Conservation (phyloP, 2,329 filamentous ascomycete species). For the Pyricularia grisea region DNA sequence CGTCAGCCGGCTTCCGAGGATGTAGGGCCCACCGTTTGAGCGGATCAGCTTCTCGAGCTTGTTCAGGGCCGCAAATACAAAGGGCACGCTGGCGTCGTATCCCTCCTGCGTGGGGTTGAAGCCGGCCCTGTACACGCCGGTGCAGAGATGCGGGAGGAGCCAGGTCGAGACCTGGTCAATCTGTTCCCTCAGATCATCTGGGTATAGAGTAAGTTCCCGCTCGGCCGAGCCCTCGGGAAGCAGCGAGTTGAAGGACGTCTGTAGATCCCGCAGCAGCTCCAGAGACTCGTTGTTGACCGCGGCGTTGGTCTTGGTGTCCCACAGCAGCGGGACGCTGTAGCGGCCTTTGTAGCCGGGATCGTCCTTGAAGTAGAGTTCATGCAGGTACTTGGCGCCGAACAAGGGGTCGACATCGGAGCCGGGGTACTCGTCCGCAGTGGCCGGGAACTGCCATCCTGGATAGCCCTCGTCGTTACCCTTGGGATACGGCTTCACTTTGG, state of each 20-base stretch:
- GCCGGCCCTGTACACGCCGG: conserved; percentile 52
- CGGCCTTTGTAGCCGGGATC: conserved; percentile 50
- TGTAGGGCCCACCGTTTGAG: conserved; percentile 34
- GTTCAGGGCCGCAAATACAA: conserved; percentile 51
- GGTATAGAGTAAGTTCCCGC: conserved; percentile 39
- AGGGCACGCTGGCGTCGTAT: conserved; percentile 44
- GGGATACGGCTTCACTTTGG: conserved; percentile 55
- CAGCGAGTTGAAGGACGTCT: conserved; percentile 43
- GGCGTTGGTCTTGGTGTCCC: conserved; percentile 46
- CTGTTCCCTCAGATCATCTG: conserved; percentile 28
- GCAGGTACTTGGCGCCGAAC: conserved; percentile 47
- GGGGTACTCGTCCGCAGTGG: conserved; percentile 40
- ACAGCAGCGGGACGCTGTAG: conserved; percentile 52
- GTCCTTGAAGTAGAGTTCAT: conserved; percentile 53
- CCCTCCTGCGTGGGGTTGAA: conserved; percentile 44
- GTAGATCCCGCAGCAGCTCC: conserved; percentile 48
- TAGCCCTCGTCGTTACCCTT: conserved; percentile 55
- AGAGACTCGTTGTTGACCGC: conserved; percentile 53
- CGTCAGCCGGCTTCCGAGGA: conserved; percentile 44
- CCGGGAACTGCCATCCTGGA: conserved; percentile 53
- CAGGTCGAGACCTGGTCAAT: conserved; percentile 45
- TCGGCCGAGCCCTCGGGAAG: conserved; percentile 27
- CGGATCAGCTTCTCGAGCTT: conserved; percentile 38
- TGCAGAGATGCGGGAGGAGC: conserved; percentile 47
- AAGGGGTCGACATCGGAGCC: conserved; percentile 51